Evolutionary conservation across 2,329 filamentous ascomycete species (phyloP), one percentile per base, ranked within the genome.

Genomic region (Dactylellina drechsleri): DNA sequence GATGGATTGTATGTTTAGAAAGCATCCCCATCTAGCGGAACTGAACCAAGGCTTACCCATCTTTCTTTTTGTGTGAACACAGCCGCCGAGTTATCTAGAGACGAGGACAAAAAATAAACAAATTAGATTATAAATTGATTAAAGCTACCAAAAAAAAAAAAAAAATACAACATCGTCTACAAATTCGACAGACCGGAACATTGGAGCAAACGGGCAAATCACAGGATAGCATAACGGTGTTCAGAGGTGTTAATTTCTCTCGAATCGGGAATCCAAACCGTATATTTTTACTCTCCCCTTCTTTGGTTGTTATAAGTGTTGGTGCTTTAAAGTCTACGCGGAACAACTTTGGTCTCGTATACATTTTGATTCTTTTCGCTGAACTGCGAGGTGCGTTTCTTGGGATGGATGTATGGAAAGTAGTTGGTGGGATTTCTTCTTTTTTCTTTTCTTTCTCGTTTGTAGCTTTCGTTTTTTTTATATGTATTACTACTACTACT

Each of bases 1-100:
- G 94, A 98, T 81, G 78, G 77, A 70, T 75, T 75, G 70, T 75
- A 75, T 75, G 70, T 68, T 20, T 75, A 68, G 43, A 68, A 16
- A 20, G 40, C 62, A 75, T 68, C 58, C 70, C 70, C 70, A 65
- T 57, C 28, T 28, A 45, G 59, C 53, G 53, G 52, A 67, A 16
- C 57, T 66, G 68, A 61, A 50, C 62, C 50, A 53, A 75, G 57
- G 62, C 70, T 75, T 75, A 75, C 70, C 26, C 36, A 41, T 67
- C 28, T 15, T 60, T 45, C 16, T 40, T 64, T 58, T 20, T 23
- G 23, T 23, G 18, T 23, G 23, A 49, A 43, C 23, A 43, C 36
- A 75, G 70, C 64, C 70, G 70, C 58, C 70, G 70, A 64, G 70
- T 75, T 15, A 68, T 75, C 23, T 75, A 68, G 59, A 43, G 23